Evolutionary conservation across 257 asterid species (phyloP).

Genomic region (Marsdenia floribunda): DNA sequence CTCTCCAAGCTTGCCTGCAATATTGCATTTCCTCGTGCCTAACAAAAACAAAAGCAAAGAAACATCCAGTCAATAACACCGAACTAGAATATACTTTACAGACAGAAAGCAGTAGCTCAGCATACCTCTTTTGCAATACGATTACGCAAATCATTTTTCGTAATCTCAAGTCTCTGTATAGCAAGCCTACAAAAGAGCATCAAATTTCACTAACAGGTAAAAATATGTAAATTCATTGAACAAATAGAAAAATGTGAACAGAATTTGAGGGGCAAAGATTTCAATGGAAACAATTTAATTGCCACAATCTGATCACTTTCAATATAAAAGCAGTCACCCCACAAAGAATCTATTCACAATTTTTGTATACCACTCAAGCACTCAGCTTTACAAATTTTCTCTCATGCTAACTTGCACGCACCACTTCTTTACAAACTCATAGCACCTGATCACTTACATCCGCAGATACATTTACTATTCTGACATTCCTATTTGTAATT

Average conservation of each 20-base stretch:
- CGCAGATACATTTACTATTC: too few relatives aligned
- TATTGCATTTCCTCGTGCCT: slow-evolving; percentile 95
- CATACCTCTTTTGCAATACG: slow-evolving; percentile 91
- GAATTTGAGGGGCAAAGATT: too few relatives aligned
- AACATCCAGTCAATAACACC: slow-evolving; percentile 11
- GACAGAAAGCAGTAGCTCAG: background rate
- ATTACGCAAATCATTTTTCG: slow-evolving; percentile 87
- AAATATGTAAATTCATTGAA: background rate
- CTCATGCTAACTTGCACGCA: too few relatives aligned
- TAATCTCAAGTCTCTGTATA: slow-evolving; percentile 82
- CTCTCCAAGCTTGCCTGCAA: slow-evolving; percentile 95
- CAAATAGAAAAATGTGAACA: background rate
- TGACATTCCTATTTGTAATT: too few relatives aligned
- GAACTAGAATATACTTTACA: background rate
- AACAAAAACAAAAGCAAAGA: slow-evolving; percentile 16
- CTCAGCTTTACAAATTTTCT: too few relatives aligned
- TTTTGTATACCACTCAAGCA: too few relatives aligned
- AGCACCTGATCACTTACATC: too few relatives aligned
- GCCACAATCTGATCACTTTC: too few relatives aligned
- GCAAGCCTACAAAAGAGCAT: slow-evolving; percentile 54
- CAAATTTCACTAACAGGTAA: slow-evolving; percentile 15
- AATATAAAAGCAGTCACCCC: too few relatives aligned
- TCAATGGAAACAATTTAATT: too few relatives aligned
- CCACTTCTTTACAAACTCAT: too few relatives aligned
- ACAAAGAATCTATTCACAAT: too few relatives aligned